Evolutionary conservation across 352 stramenopile genomes (phyloP), one percentile per base, ranked within the genome.

Genomic region (Thalassiosira exigua): DNA sequence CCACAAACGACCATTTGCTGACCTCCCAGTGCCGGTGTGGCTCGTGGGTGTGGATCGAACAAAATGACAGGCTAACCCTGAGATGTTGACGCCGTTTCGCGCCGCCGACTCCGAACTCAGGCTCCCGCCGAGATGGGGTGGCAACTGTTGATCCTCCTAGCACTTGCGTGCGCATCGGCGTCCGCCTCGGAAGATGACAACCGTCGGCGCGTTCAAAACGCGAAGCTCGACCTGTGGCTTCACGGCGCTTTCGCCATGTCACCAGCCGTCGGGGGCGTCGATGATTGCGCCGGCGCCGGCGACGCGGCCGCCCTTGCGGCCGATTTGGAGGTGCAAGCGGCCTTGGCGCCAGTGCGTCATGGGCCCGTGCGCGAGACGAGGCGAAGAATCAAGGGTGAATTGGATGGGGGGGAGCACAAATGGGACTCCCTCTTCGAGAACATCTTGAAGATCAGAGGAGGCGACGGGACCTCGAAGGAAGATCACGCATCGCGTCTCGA

Each of bases 181-280:
- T 7, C 21, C 9, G 48, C 9, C 22, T 12, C 5, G 4, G 5
- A 56, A 11, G 48, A 42, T 17, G 53, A 42, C 27, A 17, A 39
- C 53, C 22, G 41, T 39, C 39, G 26, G 4, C 29, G 46, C n/a
- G 64, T 61, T 24, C 48, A 66, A 27, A 42, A 79, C 30, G 79
- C 68, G 32, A 84, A 79, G 52, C 52, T 87, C 19, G 66, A 87
- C 42, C 41, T 87, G 33, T 87, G 80, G 80, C 72, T 77, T 30
- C 59, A 57, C 60, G 80, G 80, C 42, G 75, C 48, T 29, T 87
- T 79, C 51, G 52, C 17, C 12, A 53, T 67, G 24, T 64, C 33
- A 4, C 54, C 59, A 36, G n/a, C n/a, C n/a, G n/a, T n/a, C n/a
- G 7, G 7, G 14, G 7, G 7, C 7, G 14, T 44, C 36, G 36